Conservation (phyloP, 495 filamentous ascomycete genomes). For the Penicillium soppii region DNA sequence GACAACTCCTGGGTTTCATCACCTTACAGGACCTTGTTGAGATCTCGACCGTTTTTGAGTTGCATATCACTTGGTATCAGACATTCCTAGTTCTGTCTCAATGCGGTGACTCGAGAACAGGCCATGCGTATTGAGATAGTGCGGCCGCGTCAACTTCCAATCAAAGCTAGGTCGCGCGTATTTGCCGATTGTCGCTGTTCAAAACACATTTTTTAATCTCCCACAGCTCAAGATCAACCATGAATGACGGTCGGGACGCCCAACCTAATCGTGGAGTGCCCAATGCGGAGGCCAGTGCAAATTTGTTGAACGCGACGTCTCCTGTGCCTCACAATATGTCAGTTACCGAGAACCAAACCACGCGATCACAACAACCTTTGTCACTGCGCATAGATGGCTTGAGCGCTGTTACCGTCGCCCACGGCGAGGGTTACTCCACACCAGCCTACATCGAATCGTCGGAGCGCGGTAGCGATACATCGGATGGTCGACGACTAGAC, state of each 20-base stretch:
- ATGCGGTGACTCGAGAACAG: conserved; percentile 24
- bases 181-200: conserved; percentile 1
- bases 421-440: conserved; percentile 6
- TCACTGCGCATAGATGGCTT: conserved; percentile 27
- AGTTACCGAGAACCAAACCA: conserved; percentile 15
- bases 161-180: conserved; percentile 17
- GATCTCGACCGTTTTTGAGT: conserved; percentile 17
- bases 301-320: conserved; percentile 16
- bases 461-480: conserved; percentile 25
- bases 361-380: conserved; percentile 19
- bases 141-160: conserved; percentile 19
- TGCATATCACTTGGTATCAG: conserved; percentile 12
- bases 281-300: conserved; percentile 15
- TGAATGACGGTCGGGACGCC: conserved; percentile 18
- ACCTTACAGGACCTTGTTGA: conserved; percentile 12
- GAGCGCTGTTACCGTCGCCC: conserved; percentile 11
- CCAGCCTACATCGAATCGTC: conserved; percentile 22
- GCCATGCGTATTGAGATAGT: conserved; percentile 20
- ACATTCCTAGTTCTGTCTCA: conserved; percentile 11
- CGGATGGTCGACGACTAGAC: conserved; percentile 20
- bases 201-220: not conserved
- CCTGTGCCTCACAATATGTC: conserved; percentile 3
- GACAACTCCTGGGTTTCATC: conserved; percentile 17
- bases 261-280: conserved; percentile 20
- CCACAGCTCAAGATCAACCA: conserved; percentile 4